Conservation (phyloP, 2,329 filamentous ascomycete genomes). For the Fusarium sp. region DNA sequence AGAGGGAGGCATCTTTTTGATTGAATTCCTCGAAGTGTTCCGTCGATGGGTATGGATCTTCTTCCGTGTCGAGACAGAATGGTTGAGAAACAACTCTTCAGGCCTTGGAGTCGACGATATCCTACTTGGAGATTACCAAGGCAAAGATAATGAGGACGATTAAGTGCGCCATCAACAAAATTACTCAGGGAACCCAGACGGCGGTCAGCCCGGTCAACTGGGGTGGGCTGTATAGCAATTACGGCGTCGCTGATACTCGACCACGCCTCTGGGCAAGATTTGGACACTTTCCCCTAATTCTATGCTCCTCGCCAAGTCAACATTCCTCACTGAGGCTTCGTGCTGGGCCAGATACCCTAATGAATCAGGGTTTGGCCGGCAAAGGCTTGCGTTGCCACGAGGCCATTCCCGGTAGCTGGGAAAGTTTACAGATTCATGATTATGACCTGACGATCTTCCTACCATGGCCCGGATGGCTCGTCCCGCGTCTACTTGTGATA, state of each 20-base stretch:
- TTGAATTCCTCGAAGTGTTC: slow-evolving; percentile 87
- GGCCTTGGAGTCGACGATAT: slow-evolving; percentile 75
- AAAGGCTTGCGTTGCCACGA: slow-evolving; percentile 28
- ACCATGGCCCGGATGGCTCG: slow-evolving; percentile 5
- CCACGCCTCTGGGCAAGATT: slow-evolving; percentile 20
- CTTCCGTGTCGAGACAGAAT: slow-evolving; percentile 94
- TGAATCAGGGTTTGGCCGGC: slow-evolving; percentile 1
- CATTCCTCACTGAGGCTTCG: slow-evolving; percentile 8
- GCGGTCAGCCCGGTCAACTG: slow-evolving; percentile 17
- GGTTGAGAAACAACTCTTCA: slow-evolving; percentile 69
- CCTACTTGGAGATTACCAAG: slow-evolving; percentile 76
- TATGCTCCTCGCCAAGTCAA: neutral
- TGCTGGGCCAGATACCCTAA: neutral
- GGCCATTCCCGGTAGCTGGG: slow-evolving; percentile 30
- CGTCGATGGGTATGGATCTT: slow-evolving; percentile 98
- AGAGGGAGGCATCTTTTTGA: slow-evolving; percentile 87
- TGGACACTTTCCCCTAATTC: slow-evolving; percentile 1
- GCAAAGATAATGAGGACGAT: slow-evolving; percentile 63
- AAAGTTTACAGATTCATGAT: slow-evolving; percentile 16
- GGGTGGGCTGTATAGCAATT: slow-evolving; percentile 36
- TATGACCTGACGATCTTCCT: slow-evolving; percentile 25
- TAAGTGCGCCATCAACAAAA: slow-evolving; percentile 30
- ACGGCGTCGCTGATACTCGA: slow-evolving; percentile 20
- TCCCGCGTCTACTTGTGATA: slow-evolving; percentile 22
- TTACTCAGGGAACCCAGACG: slow-evolving; percentile 6